Evolutionary conservation across 1,139 yeast species (phyloP).

Genomic region (Yamadazyma conglobata): DNA sequence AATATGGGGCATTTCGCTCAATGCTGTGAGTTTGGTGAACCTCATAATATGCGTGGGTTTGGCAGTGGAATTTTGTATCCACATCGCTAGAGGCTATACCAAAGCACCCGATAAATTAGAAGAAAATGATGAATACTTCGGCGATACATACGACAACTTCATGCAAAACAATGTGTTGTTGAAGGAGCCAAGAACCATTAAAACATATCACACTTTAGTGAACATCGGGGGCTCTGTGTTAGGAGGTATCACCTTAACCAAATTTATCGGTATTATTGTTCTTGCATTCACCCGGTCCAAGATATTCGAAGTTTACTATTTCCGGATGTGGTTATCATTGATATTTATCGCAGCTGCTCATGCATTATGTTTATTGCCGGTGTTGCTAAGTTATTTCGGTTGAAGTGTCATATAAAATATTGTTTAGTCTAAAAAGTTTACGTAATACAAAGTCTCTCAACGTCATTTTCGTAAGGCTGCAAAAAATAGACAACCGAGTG

Average conservation of each 20-base stretch:
- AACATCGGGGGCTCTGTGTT: conserved; percentile 85
- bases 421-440: too few relatives aligned
- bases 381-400: conserved; percentile 63
- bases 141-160: conserved; percentile 15
- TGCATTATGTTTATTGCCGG: conserved; percentile 74
- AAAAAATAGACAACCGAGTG: too few relatives aligned
- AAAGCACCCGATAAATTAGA: conserved; percentile 15
- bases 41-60: conserved; percentile 86
- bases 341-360: conserved; percentile 76
- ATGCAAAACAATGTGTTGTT: conserved; percentile 8
- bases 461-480: too few relatives aligned
- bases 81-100: conserved; percentile 76
- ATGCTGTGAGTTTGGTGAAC: conserved; percentile 88
- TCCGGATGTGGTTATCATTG: conserved; percentile 91
- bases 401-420: too few relatives aligned
- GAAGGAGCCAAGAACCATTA: conserved; percentile 22
- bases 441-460: too few relatives aligned
- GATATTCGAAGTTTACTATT: conserved; percentile 87
- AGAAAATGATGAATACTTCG: conserved; percentile 9
- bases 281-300: conserved; percentile 82
- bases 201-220: conserved; percentile 55
- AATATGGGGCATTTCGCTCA: conserved; percentile 69
- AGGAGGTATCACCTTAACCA: conserved; percentile 87
- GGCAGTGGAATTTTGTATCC: conserved; percentile 90
- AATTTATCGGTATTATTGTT: conserved; percentile 81